phyloP scores from a whole-genome alignment of 2,329 filamentous ascomycete genomes.

The Fusarium graminum region DNA sequence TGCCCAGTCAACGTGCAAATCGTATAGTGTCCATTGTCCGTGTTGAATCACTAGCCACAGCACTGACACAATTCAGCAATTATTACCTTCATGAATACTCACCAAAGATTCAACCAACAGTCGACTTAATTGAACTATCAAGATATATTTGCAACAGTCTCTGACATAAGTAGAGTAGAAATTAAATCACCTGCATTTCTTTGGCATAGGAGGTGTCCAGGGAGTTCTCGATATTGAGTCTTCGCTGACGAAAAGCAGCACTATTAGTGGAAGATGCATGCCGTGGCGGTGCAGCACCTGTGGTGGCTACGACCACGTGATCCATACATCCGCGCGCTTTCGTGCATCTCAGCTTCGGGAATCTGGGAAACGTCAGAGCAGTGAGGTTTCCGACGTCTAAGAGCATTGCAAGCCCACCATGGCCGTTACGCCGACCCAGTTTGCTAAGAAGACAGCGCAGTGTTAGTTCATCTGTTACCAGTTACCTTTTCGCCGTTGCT shows the following conservation, averaged over 20 bases:
- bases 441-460: conserved; percentile 83
- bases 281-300: conserved; percentile 40
- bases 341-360: conserved; percentile 47
- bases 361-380: conserved; percentile 52
- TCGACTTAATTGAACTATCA: too few relatives aligned
- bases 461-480: conserved; percentile 66
- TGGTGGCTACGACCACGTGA: conserved; percentile 51
- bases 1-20: too few relatives aligned
- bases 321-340: conserved; percentile 26
- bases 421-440: conserved; percentile 93
- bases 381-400: conserved; percentile 45
- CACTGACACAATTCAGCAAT: too few relatives aligned
- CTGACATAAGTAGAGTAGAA: too few relatives aligned
- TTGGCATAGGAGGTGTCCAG: neutral
- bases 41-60: too few relatives aligned
- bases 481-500: conserved; percentile 48
- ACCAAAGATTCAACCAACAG: too few relatives aligned
- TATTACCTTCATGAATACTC: too few relatives aligned
- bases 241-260: conserved; percentile 44
- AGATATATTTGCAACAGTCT: too few relatives aligned
- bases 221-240: neutral
- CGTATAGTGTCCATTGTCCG: too few relatives aligned
- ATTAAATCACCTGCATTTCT: neutral
- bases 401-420: conserved; percentile 67
- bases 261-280: conserved; percentile 36